Base-by-base conservation (phyloP, 1,139 yeast genomes). In the Suhomyces taliae region DNA sequence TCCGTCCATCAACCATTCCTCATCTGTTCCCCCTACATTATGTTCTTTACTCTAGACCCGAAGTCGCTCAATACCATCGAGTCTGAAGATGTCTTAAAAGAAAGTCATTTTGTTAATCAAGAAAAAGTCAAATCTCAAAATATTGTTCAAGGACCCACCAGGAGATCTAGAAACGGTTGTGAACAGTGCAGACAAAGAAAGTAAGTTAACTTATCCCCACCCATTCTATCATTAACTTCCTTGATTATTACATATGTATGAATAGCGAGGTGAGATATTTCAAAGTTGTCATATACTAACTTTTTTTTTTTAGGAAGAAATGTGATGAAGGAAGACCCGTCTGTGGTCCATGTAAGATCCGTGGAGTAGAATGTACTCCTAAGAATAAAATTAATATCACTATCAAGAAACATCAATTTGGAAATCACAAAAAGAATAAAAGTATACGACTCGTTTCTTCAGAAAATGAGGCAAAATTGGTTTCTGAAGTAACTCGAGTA, bases 281-380 rank as follows among this genome's bases (percentile, higher is more conserved):
- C 24, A 11, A 34, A 34, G 6, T 9, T n/a, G 6, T 8, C 39
- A 37, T 34, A 26, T 35, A 29, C 43, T 40, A 35, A 40, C 43
- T n/a, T 35, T 19, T 19, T 35, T 19, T 19, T 19, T 19, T n/a
- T 27, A 40, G 43, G 29, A 45, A 45, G 39, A 56, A 56, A 34
- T 57, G 61, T 37, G 61, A 57, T 36, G 61, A 57, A 36, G 36
- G 26, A 9, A 48, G 43, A 24, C 61, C 61, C 6, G 37, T 31
- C 9, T 57, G 61, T 39, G 39, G 44, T 8, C 43, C 44, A 6
- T 57, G 61, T 37, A 34, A 41, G 27, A 11, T 34, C 3, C 40
- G 53, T 10, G 47, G 36, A 5, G 46, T 37, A 8, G 27, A 24
- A 11, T 57, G 60, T 39, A 45, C 39, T 34, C 38, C 42, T 19